Conservation (phyloP, 192 early-diverging fungal species). For the Powellomyces hirtus region DNA sequence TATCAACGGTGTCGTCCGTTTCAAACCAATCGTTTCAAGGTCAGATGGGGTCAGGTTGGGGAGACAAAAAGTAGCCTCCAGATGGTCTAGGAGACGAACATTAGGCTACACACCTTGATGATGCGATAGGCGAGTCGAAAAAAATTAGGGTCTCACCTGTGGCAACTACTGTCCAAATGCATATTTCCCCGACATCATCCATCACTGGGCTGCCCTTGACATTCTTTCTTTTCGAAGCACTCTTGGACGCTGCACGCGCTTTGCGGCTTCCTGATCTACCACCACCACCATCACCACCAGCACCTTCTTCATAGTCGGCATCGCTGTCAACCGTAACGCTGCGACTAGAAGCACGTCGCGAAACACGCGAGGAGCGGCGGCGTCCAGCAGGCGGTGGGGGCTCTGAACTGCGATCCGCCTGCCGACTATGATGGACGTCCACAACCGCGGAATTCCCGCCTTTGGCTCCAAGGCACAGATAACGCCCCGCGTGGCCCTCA, state of each 20-base stretch:
- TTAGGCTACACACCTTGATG: neutral
- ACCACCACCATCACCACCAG: neutral
- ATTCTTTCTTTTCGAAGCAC: too few relatives aligned
- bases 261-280: neutral
- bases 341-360: neutral
- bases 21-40: conserved; percentile 5
- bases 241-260: too few relatives aligned
- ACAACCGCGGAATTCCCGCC: neutral
- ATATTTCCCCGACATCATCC: conserved; percentile 83
- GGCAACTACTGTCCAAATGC: conserved; percentile 92
- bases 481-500: conserved; percentile 44
- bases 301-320: neutral
- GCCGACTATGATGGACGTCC: neutral
- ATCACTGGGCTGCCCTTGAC: conserved; percentile 40
- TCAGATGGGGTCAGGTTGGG: neutral
- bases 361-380: too few relatives aligned
- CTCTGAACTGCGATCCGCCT: neutral
- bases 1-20: neutral
- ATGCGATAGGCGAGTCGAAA: neutral
- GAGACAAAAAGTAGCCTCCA: conserved; percentile 3
- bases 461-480: neutral
- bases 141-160: conserved; percentile 60
- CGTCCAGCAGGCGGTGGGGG: too few relatives aligned
- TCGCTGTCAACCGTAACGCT: neutral
- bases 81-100: conserved; percentile 2